A percentile compares a stretch with the other conserved stretches of the same genome.
Evolutionary conservation across 2,329 filamentous ascomycete genomes (phyloP).

Genomic region (Coleophoma crateriformis): DNA sequence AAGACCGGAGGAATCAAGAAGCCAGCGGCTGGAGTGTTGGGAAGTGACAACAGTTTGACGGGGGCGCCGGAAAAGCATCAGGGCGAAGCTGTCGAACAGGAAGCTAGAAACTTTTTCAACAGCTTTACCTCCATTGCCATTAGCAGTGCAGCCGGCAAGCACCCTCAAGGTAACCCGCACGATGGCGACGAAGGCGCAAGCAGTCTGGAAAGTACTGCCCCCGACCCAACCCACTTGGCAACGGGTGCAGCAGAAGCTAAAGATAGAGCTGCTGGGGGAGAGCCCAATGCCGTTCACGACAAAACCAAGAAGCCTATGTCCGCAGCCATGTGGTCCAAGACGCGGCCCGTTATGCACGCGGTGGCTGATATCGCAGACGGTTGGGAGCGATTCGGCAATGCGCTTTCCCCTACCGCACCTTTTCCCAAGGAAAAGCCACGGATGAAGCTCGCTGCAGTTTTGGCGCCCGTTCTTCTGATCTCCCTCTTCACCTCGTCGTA

Average conservation of each 20-base stretch:
- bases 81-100: slow-evolving; percentile 77
- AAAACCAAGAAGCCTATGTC: slow-evolving; percentile 77
- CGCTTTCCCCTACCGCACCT: slow-evolving; percentile 57
- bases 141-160: slow-evolving; percentile 70
- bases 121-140: slow-evolving; percentile 67
- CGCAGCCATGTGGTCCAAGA: slow-evolving; percentile 70
- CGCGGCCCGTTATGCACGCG: slow-evolving; percentile 66
- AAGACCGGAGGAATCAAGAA: slow-evolving; percentile 72
- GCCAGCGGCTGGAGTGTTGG: slow-evolving; percentile 68
- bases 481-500: slow-evolving; percentile 53
- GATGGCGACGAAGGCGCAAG: slow-evolving; percentile 11
- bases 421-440: slow-evolving; percentile 50
- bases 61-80: slow-evolving; percentile 79
- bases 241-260: slow-evolving; percentile 45
- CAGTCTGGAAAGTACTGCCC: slow-evolving; percentile 43
- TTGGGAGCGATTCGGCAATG: slow-evolving; percentile 60
- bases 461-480: slow-evolving; percentile 45
- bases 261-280: slow-evolving; percentile 43
- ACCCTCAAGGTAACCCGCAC: slow-evolving; percentile 58
- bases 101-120: slow-evolving; percentile 76
- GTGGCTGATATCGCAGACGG: slow-evolving; percentile 54
- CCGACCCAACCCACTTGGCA: slow-evolving; percentile 56
- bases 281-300: slow-evolving; percentile 50
- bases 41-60: slow-evolving; percentile 70
- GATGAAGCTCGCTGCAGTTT: slow-evolving; percentile 45